Conservation (phyloP, 768 basidiomycete genomes). For the Tricholoma hemisulphureum region DNA sequence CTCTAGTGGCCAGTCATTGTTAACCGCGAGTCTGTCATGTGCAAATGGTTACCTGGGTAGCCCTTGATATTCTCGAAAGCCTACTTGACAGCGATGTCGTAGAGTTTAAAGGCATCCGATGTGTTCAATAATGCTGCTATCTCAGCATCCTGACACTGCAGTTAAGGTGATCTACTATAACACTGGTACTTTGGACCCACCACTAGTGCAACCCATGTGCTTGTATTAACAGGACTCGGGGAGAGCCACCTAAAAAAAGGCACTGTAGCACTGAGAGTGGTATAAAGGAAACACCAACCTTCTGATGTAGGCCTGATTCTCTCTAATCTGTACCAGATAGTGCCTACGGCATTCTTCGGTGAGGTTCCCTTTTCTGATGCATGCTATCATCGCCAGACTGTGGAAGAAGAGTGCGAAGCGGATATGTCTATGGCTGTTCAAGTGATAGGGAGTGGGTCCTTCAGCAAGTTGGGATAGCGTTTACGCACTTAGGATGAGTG, state of each 20-base stretch:
- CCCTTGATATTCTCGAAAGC: slow-evolving; percentile 10
- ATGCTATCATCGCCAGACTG: slow-evolving; percentile 62
- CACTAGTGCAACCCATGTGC: slow-evolving; percentile 67
- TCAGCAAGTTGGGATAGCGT: neutral
- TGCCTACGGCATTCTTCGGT: slow-evolving; percentile 30
- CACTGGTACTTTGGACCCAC: slow-evolving; percentile 34
- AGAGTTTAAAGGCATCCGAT: slow-evolving; percentile 60
- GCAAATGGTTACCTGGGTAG: neutral
- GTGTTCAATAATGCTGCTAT: slow-evolving; percentile 56
- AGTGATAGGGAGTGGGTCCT: slow-evolving; percentile 1
- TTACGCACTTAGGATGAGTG: slow-evolving; percentile 60
- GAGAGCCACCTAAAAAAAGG: slow-evolving; percentile 56
- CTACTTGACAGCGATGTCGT: slow-evolving; percentile 68
- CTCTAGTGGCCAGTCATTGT: slow-evolving; percentile 70
- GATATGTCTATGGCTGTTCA: slow-evolving; percentile 59
- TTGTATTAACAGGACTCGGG: slow-evolving; percentile 65
- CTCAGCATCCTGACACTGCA: slow-evolving; percentile 61
- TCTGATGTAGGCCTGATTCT: slow-evolving; percentile 61
- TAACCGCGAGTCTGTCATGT: slow-evolving; percentile 50
- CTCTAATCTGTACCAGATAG: slow-evolving; percentile 56
- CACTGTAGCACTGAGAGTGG: neutral
- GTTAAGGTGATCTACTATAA: neutral
- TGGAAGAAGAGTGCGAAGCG: slow-evolving; percentile 72
- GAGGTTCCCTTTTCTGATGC: slow-evolving; percentile 46
- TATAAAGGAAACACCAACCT: slow-evolving; percentile 38